Conservation (phyloP, 2,329 filamentous ascomycete species). For the Nannizzia gypsea region DNA sequence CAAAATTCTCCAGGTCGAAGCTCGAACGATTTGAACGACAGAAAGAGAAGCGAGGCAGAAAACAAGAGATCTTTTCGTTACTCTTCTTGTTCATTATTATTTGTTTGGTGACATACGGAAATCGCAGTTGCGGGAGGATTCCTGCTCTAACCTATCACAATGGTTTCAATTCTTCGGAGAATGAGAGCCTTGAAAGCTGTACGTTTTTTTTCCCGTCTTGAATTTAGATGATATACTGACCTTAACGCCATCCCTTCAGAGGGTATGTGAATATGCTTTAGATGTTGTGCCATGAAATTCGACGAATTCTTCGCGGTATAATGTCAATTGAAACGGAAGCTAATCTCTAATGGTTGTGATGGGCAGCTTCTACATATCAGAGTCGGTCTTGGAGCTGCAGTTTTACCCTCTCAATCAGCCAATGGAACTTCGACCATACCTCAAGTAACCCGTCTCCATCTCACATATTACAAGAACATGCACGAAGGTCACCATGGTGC, state of each 20-base stretch:
- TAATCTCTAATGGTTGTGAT: neutral
- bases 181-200: conserved; percentile 64
- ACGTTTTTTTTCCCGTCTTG: conserved; percentile 28
- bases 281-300: neutral
- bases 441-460: conserved; percentile 32
- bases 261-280: conserved; percentile 17
- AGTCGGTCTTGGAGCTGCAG: conserved; percentile 69
- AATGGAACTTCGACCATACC: conserved; percentile 24
- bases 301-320: neutral
- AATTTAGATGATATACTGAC: conserved; percentile 9
- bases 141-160: conserved; percentile 19
- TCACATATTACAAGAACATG: conserved; percentile 35
- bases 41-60: neutral
- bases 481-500: conserved; percentile 30
- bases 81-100: neutral
- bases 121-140: neutral
- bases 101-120: neutral
- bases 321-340: neutral
- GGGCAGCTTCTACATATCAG: conserved; percentile 40
- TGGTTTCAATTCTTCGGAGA: conserved; percentile 47
- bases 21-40: neutral
- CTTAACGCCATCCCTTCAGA: conserved; percentile 15
- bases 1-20: conserved; percentile 6
- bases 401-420: conserved; percentile 47
- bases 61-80: neutral